Evolutionary conservation across 1,139 yeast species (phyloP), one percentile per base, ranked within the genome.

Genomic region (Candida sojae): DNA sequence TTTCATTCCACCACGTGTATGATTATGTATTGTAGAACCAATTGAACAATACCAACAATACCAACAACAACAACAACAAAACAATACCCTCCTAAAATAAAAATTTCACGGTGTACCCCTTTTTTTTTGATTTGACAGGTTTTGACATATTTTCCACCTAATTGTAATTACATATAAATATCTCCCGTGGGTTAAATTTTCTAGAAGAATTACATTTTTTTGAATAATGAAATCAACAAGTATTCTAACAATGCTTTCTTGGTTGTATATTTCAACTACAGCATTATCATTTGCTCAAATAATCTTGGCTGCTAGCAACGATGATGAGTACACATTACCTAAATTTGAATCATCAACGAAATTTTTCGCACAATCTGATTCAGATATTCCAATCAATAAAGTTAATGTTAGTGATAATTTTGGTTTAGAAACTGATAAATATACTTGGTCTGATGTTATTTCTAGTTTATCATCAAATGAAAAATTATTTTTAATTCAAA

Each of bases 401-500:
- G 58, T 55, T 25, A 53, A 56, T n/a, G 44, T 51, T 29, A 35
- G 47, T 6, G 51, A 54, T 11, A 57, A 56, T 42, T 62, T 65
- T 39, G 69, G 68, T 4, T 53, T 64, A 21, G 47, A 58, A 23
- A 25, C 39, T 11, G 30, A 47, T 28, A 49, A 52, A 32, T 48
- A 46, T 10, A 48, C 61, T 1, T 66, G 70, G 70, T 11, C 28
- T 1, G 47, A 51, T 26, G 54, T 51, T 7, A 23, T 49, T 26
- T 43, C 36, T 10, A 39, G 44, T 10, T 40, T 46, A 13, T 47
- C 48, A 23, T 46, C 43, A n/a, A 52, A 54, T 43, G 51, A 47
- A 9, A 73, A 72, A 51, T 55, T 73, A 23, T 53, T 73, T 13
- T 71, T 67, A 34, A 52, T 70, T 5, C 75, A 70, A 39, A 63